Base-by-base conservation (phyloP, 2,329 filamentous ascomycete species). In the Aureobasidium sp. region DNA sequence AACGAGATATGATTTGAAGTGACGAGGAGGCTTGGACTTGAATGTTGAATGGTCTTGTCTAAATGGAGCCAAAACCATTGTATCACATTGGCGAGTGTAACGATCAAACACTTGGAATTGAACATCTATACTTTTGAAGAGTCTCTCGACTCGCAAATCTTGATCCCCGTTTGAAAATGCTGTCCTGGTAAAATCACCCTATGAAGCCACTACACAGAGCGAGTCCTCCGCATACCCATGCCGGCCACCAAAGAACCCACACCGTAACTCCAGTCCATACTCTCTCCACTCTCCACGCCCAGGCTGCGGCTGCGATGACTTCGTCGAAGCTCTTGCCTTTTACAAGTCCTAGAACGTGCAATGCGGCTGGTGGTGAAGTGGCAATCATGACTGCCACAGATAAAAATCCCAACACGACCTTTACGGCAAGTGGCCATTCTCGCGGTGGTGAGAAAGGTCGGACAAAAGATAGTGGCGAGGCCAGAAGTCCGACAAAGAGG, bases 401-500 rank as follows among this genome's bases (percentile, higher is more conserved):
- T 23, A 65, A 20, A 8, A 64, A 36, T 12, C 59, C 60, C n/a
- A 64, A 23, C 27, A 56, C 34, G 17, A 36, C 34, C 26, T 60
- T 55, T 4, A 46, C 26, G n/a, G 46, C 42, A 4, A 37, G 9
- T 23, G 64, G 59, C 44, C 62, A 53, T n/a, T 47, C 37, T 36
- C 32, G 23, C 20, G 44, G 52, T 8, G 64, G 59, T 8, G 64
- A 51, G 17, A 65, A 62, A 8, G 71, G 70, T 8, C 76, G 80
- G 20, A 87, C 79, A 72, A 96, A 97, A n/a, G 86, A 87, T 15
- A 97, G 79, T 0, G 93, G 93, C 3, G 84, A 79, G 47, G 90
- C 86, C 50, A 93, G 78, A 2, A 97, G 78, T 41, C 94, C 94
- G 56, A 97, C 80, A 41, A 96, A 79, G 71, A 97, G 87, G 52